Conservation (phyloP, 352 stramenopile species). For the Phytophthora colocasiae region DNA sequence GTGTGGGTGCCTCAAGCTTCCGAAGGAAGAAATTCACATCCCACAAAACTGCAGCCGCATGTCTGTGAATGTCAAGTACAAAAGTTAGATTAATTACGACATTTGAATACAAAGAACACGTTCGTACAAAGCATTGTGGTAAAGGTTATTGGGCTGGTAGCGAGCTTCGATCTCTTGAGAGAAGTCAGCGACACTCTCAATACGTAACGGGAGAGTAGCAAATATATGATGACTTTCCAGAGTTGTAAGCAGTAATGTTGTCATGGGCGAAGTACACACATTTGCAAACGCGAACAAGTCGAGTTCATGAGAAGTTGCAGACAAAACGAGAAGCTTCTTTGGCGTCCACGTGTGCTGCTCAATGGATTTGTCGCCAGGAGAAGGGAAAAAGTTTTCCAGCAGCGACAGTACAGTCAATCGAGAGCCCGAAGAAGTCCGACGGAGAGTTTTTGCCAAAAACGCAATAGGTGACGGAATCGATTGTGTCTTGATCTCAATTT, state of each 20-base stretch:
- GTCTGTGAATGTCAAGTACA: conserved; percentile 36
- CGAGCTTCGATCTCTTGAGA: conserved; percentile 68
- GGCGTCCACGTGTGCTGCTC: conserved; percentile 43
- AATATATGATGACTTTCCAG: conserved; percentile 74
- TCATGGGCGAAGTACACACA: conserved; percentile 60
- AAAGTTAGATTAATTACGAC: conserved; percentile 5
- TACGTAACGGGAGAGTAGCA: conserved; percentile 53
- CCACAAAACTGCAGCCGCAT: conserved; percentile 77
- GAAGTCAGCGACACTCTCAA: conserved; percentile 64
- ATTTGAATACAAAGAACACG: conserved; percentile 11
- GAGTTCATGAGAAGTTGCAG: conserved; percentile 48
- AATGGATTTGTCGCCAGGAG: conserved; percentile 2
- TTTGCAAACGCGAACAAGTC: conserved; percentile 61
- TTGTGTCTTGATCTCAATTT: conserved; percentile 20
- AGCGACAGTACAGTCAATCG: conserved; percentile 60
- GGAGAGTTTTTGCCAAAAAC: conserved; percentile 37
- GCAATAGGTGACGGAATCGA: conserved; percentile 21
- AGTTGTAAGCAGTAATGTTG: conserved; percentile 67
- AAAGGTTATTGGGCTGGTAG: conserved; percentile 79
- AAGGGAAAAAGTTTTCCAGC: conserved; percentile 53
- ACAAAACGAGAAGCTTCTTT: conserved; percentile 45
- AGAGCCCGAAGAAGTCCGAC: conserved; percentile 57
- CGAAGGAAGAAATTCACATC: conserved; percentile 76
- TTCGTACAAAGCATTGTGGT: conserved; percentile 77
- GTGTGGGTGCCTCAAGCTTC: conserved; percentile 43